Base-by-base conservation (phyloP, 768 basidiomycete genomes). In the Boletus edulis region DNA sequence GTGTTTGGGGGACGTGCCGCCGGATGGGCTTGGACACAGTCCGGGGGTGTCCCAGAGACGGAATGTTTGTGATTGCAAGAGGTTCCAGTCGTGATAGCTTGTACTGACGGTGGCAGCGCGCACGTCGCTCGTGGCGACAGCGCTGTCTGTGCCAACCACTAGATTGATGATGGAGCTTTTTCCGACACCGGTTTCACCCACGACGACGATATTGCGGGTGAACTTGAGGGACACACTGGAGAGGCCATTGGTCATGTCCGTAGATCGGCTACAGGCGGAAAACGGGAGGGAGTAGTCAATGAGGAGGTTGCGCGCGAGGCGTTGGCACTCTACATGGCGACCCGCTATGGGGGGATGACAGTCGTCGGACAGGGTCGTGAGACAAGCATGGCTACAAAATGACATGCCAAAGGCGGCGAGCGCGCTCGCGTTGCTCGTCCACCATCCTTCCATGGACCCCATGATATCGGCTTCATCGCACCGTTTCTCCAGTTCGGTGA, bases 121-220 rank as follows among this genome's bases (percentile, higher is more conserved):
- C 24, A 43, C 65, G 29, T 65, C 60, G 42, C 60, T 67, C 5
- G 49, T 14, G 2, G 50, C 46, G 32, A 50, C 4, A 10, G 65
- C 66, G 34, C 60, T 62, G 13, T 65, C 57, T 44, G 38, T 2
- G 17, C 57, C 64, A 10, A 54, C 34, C 12, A 62, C 53, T 1
- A 66, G 41, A 38, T 66, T 66, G 24, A 66, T 49, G 27, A 51
- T 35, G 3, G 64, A 67, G 40, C 65, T 65, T 54, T 66, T 66
- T 24, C 64, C 64, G 6, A 51, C 60, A 20, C 64, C 77, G 0
- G 70, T 70, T 56, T 75, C 73, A 5, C 77, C 77, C 15, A 78
- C 77, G 18, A 78, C 46, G 44, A 79, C 61, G 46, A 78, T 54
- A 47, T 73, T 68, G 43, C 58, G 56, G 29, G 57, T 62, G 39